These are phyloP conservation scores for Phylloporus sp. DNA, from an alignment of 768 basidiomycete genomes.

Conservation along the genomic window DNA sequence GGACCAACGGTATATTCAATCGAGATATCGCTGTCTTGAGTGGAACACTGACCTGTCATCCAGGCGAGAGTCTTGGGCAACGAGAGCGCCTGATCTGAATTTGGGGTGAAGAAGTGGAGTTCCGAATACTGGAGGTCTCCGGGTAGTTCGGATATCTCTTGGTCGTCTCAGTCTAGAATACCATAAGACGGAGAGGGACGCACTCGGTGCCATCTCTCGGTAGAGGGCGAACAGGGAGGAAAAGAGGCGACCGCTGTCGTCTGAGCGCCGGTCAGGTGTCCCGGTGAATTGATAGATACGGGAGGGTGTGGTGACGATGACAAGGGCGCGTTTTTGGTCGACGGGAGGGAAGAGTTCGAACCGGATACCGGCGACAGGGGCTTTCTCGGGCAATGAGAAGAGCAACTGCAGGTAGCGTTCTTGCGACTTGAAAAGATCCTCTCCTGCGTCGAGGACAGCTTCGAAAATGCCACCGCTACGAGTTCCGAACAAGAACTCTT, in stretches of 20 bases:
- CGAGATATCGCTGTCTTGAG: not conserved
- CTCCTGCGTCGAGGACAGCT: constrained; percentile 82
- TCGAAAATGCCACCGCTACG: constrained; percentile 85
- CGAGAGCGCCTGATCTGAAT: constrained; percentile 63
- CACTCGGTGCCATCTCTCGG: constrained; percentile 77
- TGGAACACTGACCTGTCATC: constrained; percentile 70
- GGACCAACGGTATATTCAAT: not conserved
- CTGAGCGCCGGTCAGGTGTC: constrained; percentile 55
- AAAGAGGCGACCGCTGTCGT: constrained; percentile 75
- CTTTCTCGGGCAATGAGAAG: constrained; percentile 73
- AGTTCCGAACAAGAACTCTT: constrained; percentile 83
- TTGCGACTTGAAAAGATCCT: constrained; percentile 87
- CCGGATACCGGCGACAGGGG: constrained; percentile 79
- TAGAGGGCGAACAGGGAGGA: constrained; percentile 68
- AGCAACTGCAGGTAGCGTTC: constrained; percentile 73
- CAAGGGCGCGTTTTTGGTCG: constrained; percentile 58
- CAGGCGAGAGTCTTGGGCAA: constrained; percentile 78
- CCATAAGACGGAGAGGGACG: constrained; percentile 26
- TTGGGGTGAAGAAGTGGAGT: constrained; percentile 72
- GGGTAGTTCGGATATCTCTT: constrained; percentile 89
- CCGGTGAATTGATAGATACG: constrained; percentile 91
- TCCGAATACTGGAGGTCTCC: constrained; percentile 72
- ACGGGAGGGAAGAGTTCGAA: constrained; percentile 70
- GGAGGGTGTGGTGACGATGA: constrained; percentile 79
- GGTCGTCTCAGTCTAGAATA: constrained; percentile 19